Evolutionary conservation across 352 stramenopile species (phyloP).

Genomic region (Pythium aquatile): DNA sequence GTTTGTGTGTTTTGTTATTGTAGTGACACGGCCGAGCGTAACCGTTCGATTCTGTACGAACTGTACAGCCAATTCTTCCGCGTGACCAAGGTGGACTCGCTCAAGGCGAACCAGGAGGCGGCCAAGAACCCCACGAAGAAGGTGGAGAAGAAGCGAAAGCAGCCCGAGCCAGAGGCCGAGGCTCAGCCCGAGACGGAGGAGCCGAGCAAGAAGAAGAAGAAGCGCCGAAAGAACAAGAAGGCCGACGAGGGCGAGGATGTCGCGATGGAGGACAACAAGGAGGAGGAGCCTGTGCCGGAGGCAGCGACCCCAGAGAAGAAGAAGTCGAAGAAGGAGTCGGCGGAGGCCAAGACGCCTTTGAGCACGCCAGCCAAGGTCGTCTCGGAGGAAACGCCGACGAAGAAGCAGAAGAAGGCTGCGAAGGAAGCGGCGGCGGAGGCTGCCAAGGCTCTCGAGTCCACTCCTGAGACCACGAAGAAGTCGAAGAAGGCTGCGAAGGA

Average conservation of each 20-base stretch:
- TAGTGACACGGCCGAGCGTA: slow-evolving; percentile 72
- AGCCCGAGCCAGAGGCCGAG: slow-evolving; percentile 12
- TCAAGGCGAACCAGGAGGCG: slow-evolving; percentile 46
- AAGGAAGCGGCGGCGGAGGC: not conserved
- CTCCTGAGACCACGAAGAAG: slow-evolving; percentile 15
- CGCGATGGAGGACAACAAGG: slow-evolving; percentile 22
- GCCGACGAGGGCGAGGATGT: slow-evolving; percentile 28
- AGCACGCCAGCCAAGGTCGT: slow-evolving; percentile 29
- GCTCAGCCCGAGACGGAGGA: slow-evolving; percentile 7
- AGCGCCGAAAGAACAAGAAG: slow-evolving; percentile 49
- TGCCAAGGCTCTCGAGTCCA: slow-evolving; percentile 13
- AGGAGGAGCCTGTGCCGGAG: slow-evolving; percentile 12
- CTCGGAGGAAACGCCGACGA: slow-evolving; percentile 22
- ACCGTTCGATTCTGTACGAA: slow-evolving; percentile 74
- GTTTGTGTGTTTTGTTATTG: slow-evolving; percentile 1
- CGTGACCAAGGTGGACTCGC: slow-evolving; percentile 72
- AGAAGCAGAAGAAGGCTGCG: slow-evolving; percentile 12
- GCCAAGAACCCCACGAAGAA: slow-evolving; percentile 23
- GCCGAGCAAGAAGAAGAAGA: slow-evolving; percentile 30
- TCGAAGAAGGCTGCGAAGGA: slow-evolving; percentile 12
- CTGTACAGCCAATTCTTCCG: slow-evolving; percentile 75
- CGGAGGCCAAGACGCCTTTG: slow-evolving; percentile 9
- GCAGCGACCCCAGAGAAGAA: slow-evolving; percentile 25
- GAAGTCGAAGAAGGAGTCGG: slow-evolving; percentile 7
- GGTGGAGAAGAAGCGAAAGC: slow-evolving; percentile 32